These are phyloP conservation scores for Geranomyces variabilis DNA, from an alignment of 192 early-diverging fungal species.

Conservation along the genomic window DNA sequence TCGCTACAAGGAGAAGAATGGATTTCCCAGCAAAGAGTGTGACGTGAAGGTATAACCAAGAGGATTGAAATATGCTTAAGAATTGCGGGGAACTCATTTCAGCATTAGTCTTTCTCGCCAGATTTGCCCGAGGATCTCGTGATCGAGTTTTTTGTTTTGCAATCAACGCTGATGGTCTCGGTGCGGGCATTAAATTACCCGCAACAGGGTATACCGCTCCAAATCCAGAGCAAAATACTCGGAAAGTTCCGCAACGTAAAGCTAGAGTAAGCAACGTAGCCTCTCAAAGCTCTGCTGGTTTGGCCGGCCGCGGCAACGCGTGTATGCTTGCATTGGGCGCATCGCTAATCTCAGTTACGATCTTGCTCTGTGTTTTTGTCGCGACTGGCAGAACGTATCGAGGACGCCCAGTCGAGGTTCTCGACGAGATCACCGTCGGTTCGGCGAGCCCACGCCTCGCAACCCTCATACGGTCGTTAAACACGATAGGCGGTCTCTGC, in stretches of 20 bases:
- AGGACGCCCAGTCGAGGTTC: slow-evolving; percentile 36
- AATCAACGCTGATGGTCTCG: slow-evolving; percentile 31
- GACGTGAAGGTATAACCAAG: slow-evolving; percentile 25
- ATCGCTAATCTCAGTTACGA: too few species aligned
- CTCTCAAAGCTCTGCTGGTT: too few species aligned
- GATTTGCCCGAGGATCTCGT: slow-evolving; percentile 52
- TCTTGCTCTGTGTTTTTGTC: neutral
- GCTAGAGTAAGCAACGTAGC: slow-evolving; percentile 36
- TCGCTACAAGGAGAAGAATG: slow-evolving; percentile 2
- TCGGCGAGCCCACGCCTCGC: slow-evolving; percentile 31
- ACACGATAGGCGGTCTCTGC: slow-evolving; percentile 24
- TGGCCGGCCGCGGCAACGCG: too few species aligned
- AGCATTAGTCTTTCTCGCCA: slow-evolving; percentile 39
- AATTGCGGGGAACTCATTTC: neutral
- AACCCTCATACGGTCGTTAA: slow-evolving; percentile 14
- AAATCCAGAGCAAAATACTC: slow-evolving; percentile 47
- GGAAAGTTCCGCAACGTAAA: slow-evolving; percentile 41
- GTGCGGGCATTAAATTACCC: slow-evolving; percentile 42
- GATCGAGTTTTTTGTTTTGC: slow-evolving; percentile 41
- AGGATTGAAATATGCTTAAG: neutral
- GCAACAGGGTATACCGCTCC: slow-evolving; percentile 41
- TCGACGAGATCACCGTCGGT: slow-evolving; percentile 35
- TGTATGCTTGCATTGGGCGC: too few species aligned
- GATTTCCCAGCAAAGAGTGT: slow-evolving; percentile 33
- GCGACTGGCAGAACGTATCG: slow-evolving; percentile 32